These are phyloP conservation scores for Saprolegnia parasitica DNA, from an alignment of 352 stramenopile species.

Conservation along the genomic window DNA sequence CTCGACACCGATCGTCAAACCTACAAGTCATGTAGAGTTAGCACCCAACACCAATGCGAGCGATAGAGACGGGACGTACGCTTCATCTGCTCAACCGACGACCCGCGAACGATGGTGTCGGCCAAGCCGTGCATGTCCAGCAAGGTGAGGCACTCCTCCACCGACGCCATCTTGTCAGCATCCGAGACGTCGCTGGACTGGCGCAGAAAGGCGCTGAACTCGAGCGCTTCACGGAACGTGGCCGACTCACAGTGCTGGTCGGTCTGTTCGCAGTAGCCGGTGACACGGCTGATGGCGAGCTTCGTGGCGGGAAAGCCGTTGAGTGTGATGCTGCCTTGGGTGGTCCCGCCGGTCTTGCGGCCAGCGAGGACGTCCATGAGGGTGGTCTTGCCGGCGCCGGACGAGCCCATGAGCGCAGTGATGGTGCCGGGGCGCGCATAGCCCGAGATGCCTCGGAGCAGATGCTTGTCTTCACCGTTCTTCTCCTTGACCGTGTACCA, in stretches of 20 bases:
- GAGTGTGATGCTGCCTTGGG: slow-evolving; percentile 60
- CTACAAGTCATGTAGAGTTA: slow-evolving; percentile 50
- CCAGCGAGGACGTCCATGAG: slow-evolving; percentile 93
- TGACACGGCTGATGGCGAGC: slow-evolving; percentile 50
- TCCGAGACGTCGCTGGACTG: slow-evolving; percentile 41
- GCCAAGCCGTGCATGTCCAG: slow-evolving; percentile 55
- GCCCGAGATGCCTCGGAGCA: slow-evolving; percentile 62
- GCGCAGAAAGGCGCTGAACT: slow-evolving; percentile 88
- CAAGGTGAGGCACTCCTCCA: slow-evolving; percentile 53
- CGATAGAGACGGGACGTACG: slow-evolving; percentile 32
- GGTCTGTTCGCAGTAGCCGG: slow-evolving; percentile 82
- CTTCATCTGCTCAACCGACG: slow-evolving; percentile 59
- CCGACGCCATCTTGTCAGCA: slow-evolving; percentile 47
- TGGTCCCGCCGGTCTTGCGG: slow-evolving; percentile 83
- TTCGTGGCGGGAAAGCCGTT: slow-evolving; percentile 53
- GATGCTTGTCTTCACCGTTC: slow-evolving; percentile 35
- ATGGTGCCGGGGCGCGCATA: slow-evolving; percentile 54
- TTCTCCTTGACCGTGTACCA: slow-evolving; percentile 44
- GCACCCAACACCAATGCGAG: slow-evolving; percentile 31
- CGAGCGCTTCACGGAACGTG: slow-evolving; percentile 90
- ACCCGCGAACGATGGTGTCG: slow-evolving; percentile 53
- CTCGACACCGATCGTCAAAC: slow-evolving; percentile 84
- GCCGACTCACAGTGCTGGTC: slow-evolving; percentile 86
- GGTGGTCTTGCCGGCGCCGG: slow-evolving; percentile 89
- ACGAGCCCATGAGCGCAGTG: slow-evolving; percentile 67